Base-by-base conservation (phyloP, 2,329 filamentous ascomycete genomes). In the Fusarium euwallaceae region DNA sequence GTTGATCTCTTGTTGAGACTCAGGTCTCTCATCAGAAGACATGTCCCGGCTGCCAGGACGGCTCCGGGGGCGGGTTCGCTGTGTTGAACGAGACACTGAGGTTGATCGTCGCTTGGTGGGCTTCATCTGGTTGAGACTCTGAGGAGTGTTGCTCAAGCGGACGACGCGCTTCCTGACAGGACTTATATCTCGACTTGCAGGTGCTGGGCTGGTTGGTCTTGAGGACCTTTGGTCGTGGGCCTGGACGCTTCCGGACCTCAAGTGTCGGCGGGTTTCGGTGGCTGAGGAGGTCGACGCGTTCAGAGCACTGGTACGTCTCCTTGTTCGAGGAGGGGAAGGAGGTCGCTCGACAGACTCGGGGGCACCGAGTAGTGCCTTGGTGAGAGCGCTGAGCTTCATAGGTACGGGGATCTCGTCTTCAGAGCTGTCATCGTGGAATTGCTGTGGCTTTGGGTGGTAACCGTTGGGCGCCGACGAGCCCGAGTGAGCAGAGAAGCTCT, bases 341-440 rank as follows among this genome's bases (percentile, higher is more conserved):
- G 84, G 80, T 14, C 83, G 81, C 29, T 82, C 73, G 4, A 77
- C 74, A 73, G 80, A 79, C 82, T 87, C 86, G 10, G 90, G 88
- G 4, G 85, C 88, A 51, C 89, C 89, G 69, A 98, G 88, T 17
- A 98, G 87, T 22, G 95, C 95, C 81, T 97, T 96, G 59, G 96
- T 97, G 76, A 97, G 90, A 78, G 95, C 95, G 81, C 95, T 98
- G 81, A 98, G 93, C 85, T 97, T 97, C 90, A 97, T 95, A 78
- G 95, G 95, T 76, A 94, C 93, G 17, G 94, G 93, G 32, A 97
- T 94, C 83, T 98, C 96, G 79, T 98, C 96, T 83, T 98, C 96
- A 27, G 95, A 98, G 86, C 94, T 98, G 81, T 98, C 95, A 78
- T 94, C 92, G 76, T 81, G 74, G 69, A 82, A 92, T 68, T 82